phyloP scores from a whole-genome alignment of 345 rosid species.

The Acer yangbiense region DNA sequence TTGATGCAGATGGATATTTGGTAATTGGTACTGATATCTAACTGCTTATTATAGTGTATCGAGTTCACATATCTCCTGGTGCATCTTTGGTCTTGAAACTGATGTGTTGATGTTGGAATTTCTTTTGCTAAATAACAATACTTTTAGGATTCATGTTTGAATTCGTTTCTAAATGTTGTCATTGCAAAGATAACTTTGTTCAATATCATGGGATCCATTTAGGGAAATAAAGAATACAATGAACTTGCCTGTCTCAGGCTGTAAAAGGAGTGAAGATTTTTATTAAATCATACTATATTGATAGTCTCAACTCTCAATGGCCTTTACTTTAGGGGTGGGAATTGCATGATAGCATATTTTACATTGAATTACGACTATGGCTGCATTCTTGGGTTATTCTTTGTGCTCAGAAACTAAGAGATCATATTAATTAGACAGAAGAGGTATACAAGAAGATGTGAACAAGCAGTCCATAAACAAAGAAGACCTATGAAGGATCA shows the following conservation, averaged over 20 bases:
- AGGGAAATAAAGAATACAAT: conserved; percentile 4
- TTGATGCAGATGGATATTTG: background rate
- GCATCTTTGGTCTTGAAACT: background rate
- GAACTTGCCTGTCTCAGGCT: background rate
- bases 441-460: background rate
- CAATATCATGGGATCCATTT: background rate
- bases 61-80: background rate
- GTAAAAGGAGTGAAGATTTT: background rate
- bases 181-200: background rate
- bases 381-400: background rate
- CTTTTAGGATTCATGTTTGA: background rate
- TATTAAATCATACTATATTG: background rate
- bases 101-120: background rate
- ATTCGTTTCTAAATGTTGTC: background rate
- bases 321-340: background rate
- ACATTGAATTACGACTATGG: background rate
- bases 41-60: background rate
- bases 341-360: background rate
- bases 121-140: background rate
- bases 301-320: conserved; percentile 6
- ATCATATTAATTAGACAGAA: background rate
- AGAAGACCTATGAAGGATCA: background rate
- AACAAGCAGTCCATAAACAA: background rate
- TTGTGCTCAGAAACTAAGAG: background rate
- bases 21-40: background rate